phyloP scores from a whole-genome alignment of 2,329 filamentous ascomycete species.

The Orbilia blumenaviensis region DNA sequence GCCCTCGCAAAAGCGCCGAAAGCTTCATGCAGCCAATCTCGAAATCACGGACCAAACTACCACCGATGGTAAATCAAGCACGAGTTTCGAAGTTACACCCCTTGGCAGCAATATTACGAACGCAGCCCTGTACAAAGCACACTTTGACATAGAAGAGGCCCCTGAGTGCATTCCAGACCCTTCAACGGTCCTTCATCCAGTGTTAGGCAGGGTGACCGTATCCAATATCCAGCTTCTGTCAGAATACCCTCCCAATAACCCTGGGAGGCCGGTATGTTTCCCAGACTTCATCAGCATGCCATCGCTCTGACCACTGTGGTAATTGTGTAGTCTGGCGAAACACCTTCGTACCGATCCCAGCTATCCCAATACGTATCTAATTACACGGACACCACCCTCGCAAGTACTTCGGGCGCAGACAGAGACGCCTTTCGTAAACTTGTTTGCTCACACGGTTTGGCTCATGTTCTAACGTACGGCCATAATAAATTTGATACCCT shows the following conservation, averaged over 20 bases:
- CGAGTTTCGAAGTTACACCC: background rate
- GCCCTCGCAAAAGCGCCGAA: slow-evolving; percentile 29
- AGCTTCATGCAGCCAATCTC: background rate
- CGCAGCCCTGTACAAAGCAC: slow-evolving; percentile 4
- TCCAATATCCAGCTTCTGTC: slow-evolving; percentile 15
- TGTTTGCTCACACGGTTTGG: slow-evolving; percentile 82
- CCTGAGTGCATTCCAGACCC: background rate
- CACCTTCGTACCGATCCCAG: background rate
- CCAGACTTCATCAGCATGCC: background rate
- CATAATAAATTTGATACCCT: background rate
- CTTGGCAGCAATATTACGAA: background rate
- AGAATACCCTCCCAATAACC: background rate
- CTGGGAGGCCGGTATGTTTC: background rate
- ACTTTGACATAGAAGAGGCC: slow-evolving; percentile 14
- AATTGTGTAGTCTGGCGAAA: background rate
- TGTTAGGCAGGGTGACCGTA: slow-evolving; percentile 17
- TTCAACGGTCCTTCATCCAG: slow-evolving; percentile 8
- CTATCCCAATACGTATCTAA: slow-evolving; percentile 8
- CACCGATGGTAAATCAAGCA: background rate
- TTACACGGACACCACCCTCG: slow-evolving; percentile 28
- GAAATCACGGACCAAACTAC: background rate
- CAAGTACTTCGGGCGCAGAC: background rate
- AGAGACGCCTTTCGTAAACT: slow-evolving; percentile 72
- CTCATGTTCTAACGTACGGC: slow-evolving; percentile 84
- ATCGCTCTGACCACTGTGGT: background rate